phyloP scores from a whole-genome alignment of 257 asterid species.

The Solanum habrochaites region DNA sequence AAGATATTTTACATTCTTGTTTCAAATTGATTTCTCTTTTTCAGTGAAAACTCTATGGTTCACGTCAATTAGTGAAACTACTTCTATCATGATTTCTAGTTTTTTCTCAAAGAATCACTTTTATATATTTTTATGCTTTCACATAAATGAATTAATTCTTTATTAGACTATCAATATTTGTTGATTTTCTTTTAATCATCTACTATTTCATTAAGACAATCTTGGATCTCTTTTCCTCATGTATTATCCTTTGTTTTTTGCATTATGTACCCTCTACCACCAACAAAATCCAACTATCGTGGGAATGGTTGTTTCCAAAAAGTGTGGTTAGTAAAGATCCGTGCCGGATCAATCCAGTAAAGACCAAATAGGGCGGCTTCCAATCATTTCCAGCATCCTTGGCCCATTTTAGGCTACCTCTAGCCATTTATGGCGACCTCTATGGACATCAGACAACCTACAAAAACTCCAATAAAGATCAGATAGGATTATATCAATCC shows the following conservation, averaged over 20 bases:
- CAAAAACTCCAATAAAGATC: neutral
- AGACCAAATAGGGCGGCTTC: neutral
- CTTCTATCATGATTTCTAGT: no score
- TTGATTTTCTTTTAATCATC: neutral
- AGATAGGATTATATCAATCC: no score
- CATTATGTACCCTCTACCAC: neutral
- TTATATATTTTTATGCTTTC: neutral
- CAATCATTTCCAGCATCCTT: neutral
- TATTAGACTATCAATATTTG: neutral
- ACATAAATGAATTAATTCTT: neutral
- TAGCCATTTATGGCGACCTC: neutral
- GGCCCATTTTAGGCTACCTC: neutral
- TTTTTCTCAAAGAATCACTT: no score
- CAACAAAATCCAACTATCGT: neutral
- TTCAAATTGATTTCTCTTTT: no score
- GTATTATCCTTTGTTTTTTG: neutral
- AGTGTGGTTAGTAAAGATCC: neutral
- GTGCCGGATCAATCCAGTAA: neutral
- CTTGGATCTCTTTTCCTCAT: neutral
- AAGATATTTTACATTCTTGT: no score
- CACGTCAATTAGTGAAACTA: no score
- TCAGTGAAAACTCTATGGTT: neutral
- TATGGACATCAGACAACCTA: neutral
- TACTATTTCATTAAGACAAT: neutral
- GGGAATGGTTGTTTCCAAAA: neutral